Evolutionary conservation across 2,329 filamentous ascomycete genomes (phyloP).

Genomic region (Aspergillus oerlinghausenensis): DNA sequence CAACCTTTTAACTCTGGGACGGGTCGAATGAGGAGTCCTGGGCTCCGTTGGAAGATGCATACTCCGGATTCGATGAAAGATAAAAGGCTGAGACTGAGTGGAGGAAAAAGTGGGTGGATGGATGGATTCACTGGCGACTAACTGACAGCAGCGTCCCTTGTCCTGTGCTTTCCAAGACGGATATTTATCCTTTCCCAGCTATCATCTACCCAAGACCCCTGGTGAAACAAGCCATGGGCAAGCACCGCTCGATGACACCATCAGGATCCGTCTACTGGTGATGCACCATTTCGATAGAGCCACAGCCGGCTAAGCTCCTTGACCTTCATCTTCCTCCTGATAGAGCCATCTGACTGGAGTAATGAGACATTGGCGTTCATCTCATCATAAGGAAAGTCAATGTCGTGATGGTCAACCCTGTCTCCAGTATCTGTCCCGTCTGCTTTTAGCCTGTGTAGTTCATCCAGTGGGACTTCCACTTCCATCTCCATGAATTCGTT

Average conservation of each 20-base stretch:
- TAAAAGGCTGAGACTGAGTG: background rate
- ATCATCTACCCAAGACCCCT: background rate
- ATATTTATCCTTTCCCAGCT: background rate
- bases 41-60: background rate
- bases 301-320: constrained; percentile 38
- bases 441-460: background rate
- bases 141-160: too few species aligned
- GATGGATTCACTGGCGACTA: background rate
- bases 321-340: constrained; percentile 18
- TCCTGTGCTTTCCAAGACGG: too few species aligned
- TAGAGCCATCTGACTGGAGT: background rate
- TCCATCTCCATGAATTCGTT: constrained; percentile 35
- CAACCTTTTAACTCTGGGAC: background rate
- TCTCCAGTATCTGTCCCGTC: background rate
- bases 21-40: too few species aligned
- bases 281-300: constrained; percentile 36
- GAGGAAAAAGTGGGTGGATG: background rate
- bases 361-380: constrained; percentile 1
- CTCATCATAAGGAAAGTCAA: constrained; percentile 1
- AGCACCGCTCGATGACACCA: background rate
- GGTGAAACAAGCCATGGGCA: background rate
- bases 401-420: background rate
- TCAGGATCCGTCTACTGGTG: constrained; percentile 13
- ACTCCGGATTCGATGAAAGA: background rate
- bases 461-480: constrained; percentile 13